Percentiles rank a stretch among this genome's conserved stretches.
These are phyloP conservation scores for Pleurotus platypus DNA, from an alignment of 768 basidiomycete genomes.

Conservation along the genomic window DNA sequence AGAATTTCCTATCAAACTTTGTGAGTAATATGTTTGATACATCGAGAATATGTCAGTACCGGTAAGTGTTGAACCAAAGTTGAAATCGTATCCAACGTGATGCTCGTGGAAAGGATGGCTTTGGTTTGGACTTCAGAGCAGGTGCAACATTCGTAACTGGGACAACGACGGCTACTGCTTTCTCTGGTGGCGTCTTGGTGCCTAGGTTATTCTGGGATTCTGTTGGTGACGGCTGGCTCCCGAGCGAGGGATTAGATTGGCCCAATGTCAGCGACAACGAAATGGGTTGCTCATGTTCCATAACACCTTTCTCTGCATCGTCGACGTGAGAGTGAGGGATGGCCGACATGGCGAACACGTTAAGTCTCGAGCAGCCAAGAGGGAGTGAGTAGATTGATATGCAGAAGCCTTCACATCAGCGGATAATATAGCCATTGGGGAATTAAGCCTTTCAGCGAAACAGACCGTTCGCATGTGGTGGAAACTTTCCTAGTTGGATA, in stretches of 20 bases:
- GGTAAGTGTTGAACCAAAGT: conserved; percentile 79
- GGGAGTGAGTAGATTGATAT: background rate
- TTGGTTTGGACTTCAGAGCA: conserved; percentile 7
- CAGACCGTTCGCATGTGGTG: conserved; percentile 6
- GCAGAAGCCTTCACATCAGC: conserved; percentile 3
- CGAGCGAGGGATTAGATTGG: background rate
- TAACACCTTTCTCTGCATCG: conserved; percentile 7
- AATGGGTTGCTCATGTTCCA: conserved; percentile 1
- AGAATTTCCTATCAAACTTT: conserved; percentile 59
- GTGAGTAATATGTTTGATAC: background rate
- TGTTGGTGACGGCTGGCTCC: conserved; percentile 2
- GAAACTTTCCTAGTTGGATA: conserved; percentile 1
- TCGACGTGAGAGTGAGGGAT: background rate
- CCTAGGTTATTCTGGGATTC: background rate
- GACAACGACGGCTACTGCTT: background rate
- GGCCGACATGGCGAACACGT: background rate
- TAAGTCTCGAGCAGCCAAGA: background rate
- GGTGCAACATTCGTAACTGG: conserved; percentile 7
- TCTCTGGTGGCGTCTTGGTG: background rate
- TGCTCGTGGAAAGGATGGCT: conserved; percentile 36
- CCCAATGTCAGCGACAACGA: conserved; percentile 1
- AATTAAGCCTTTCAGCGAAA: conserved; percentile 1
- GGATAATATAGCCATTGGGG: conserved; percentile 6
- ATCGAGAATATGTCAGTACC: conserved; percentile 25
- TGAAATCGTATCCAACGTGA: conserved; percentile 55